Evolutionary conservation across 192 early-diverging fungal genomes (phyloP).

Genomic region (Coemansia sp.): DNA sequence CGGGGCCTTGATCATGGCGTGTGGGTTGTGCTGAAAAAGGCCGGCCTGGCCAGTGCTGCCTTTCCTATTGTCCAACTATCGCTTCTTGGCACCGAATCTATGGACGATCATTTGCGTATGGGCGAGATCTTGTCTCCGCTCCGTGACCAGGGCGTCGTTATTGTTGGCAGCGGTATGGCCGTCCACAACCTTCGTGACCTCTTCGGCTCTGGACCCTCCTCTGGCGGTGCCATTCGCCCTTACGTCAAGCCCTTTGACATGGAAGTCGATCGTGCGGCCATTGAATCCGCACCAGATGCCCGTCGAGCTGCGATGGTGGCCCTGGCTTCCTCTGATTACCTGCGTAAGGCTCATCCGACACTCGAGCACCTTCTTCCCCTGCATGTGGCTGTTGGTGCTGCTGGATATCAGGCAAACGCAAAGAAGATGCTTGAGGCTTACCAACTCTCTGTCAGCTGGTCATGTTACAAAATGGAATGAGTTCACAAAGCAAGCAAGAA

Average conservation of each 20-base stretch:
- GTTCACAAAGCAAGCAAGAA: too few relatives aligned
- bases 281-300: conserved; percentile 16
- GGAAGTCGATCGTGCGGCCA: conserved; percentile 53
- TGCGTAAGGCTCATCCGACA: conserved; percentile 64
- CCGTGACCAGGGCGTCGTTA: conserved; percentile 61
- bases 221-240: conserved; percentile 34
- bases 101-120: conserved; percentile 58
- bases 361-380: conserved; percentile 69
- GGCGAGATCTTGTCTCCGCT: conserved; percentile 57
- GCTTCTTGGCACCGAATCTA: conserved; percentile 57
- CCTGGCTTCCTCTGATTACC: conserved; percentile 43
- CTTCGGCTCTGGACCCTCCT: conserved; percentile 26
- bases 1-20: conserved; percentile 71
- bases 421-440: conserved; percentile 40
- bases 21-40: conserved; percentile 68
- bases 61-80: conserved; percentile 71
- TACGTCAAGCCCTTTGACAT: conserved; percentile 64
- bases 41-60: conserved; percentile 54
- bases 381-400: conserved; percentile 67
- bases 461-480: conserved; percentile 29
- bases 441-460: conserved; percentile 43
- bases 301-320: conserved; percentile 45
- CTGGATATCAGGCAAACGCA: conserved; percentile 42
- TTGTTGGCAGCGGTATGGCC: conserved; percentile 67
- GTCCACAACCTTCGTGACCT: conserved; percentile 66